These are phyloP conservation scores for Sporobolomyces pararoseus DNA, from an alignment of 768 basidiomycete genomes.

Conservation along the genomic window DNA sequence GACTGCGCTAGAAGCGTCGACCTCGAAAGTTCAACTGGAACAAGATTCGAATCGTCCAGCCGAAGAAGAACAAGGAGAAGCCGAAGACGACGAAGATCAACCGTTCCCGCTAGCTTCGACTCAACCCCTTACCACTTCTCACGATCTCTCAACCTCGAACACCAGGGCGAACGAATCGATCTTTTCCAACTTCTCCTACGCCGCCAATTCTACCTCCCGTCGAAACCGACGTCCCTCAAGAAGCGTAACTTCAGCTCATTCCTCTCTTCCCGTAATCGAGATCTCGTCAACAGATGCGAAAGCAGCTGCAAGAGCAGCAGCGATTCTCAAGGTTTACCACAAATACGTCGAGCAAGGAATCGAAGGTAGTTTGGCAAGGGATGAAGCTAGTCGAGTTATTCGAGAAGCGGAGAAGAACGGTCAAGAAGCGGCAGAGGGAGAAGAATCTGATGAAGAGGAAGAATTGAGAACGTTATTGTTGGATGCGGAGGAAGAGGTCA, in stretches of 20 bases:
- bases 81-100: slow-evolving; percentile 10
- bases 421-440: slow-evolving; percentile 44
- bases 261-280: slow-evolving; percentile 60
- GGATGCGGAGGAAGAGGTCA: slow-evolving; percentile 38
- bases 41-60: no score
- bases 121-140: slow-evolving; percentile 11
- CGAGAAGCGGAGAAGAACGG: slow-evolving; percentile 30
- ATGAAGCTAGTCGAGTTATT: slow-evolving; percentile 10
- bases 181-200: slow-evolving; percentile 11
- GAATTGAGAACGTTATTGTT: slow-evolving; percentile 30
- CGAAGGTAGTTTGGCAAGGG: slow-evolving; percentile 6
- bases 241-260: slow-evolving; percentile 45
- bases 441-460: slow-evolving; percentile 25
- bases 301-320: slow-evolving; percentile 87
- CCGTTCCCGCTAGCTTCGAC: slow-evolving; percentile 8
- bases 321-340: slow-evolving; percentile 85
- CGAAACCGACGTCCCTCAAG: neutral
- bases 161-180: neutral
- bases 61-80: neutral
- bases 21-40: neutral
- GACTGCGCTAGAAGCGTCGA: neutral
- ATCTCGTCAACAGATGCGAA: slow-evolving; percentile 78
- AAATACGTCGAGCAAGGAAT: slow-evolving; percentile 73
- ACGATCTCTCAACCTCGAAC: neutral
- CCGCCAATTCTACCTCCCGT: neutral